Conservation (phyloP, 2,329 filamentous ascomycete genomes). For the Aspergillus oerlinghausenensis region DNA sequence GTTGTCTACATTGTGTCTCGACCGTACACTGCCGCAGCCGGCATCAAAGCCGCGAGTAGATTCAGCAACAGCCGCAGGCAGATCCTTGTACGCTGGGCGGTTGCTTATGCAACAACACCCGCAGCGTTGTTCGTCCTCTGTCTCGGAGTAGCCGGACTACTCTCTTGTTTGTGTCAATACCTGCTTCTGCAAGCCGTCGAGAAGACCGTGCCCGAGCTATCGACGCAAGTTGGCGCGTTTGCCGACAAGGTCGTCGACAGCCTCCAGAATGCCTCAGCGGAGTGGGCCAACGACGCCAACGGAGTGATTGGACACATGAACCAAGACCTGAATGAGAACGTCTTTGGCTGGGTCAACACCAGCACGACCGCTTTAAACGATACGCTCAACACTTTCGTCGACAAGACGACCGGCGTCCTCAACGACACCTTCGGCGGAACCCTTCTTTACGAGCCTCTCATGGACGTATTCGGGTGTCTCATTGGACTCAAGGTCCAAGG, state of each 20-base stretch:
- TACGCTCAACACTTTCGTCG: constrained; percentile 77
- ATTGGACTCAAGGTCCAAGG: constrained; percentile 79
- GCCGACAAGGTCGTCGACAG: constrained; percentile 70
- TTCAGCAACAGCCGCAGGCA: constrained; percentile 62
- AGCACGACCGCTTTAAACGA: constrained; percentile 78
- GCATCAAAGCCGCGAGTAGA: constrained; percentile 63
- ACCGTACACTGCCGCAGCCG: constrained; percentile 67
- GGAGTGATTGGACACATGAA: constrained; percentile 61
- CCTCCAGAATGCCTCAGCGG: constrained; percentile 66
- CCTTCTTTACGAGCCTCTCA: constrained; percentile 70
- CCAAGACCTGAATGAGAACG: constrained; percentile 71
- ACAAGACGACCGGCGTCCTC: constrained; percentile 69
- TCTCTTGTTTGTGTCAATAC: constrained; percentile 78
- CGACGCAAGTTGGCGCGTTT: constrained; percentile 71
- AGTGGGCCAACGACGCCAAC: constrained; percentile 76
- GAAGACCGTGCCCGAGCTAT: constrained; percentile 70
- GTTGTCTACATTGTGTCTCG: constrained; percentile 82
- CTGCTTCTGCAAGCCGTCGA: constrained; percentile 70
- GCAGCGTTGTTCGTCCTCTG: constrained; percentile 82
- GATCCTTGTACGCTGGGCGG: constrained; percentile 72
- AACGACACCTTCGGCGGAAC: constrained; percentile 78
- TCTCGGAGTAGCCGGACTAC: constrained; percentile 74
- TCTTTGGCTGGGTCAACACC: constrained; percentile 83
- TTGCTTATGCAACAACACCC: constrained; percentile 81
- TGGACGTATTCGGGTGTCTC: constrained; percentile 79